Evolutionary conservation across 495 filamentous ascomycete genomes (phyloP), one percentile per base, ranked within the genome.

Genomic region (Neurospora sp.): DNA sequence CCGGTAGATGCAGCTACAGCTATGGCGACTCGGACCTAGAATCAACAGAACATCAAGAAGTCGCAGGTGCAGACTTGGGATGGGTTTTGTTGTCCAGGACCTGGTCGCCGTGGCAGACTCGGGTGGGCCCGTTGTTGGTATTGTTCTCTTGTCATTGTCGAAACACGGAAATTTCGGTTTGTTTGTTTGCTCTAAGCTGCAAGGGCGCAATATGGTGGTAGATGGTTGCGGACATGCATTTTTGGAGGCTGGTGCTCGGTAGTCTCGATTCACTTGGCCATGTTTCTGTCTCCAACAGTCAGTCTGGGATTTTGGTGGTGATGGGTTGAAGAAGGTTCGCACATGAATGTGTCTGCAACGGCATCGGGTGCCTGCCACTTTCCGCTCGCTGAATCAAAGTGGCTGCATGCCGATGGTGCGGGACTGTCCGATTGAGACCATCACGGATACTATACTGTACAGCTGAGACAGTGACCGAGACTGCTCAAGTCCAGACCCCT

Each of bases 91-190:
- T 27, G 2, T 16, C n/a, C n/a, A 22, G 2, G 53, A 16, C 53
- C 10, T 59, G n/a, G 8, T 20, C n/a, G n/a, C 42, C n/a, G n/a
- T 45, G 48, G 20, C 10, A 59, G 48, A 27, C 48, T 59, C 48
- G 48, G 20, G 20, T 59, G 48, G 48, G 20, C 22, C 48, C 20
- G 48, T 59, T 22, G 48, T 65, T 65, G 53, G 27, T 7, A 65
- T 65, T 65, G 53, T 65, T 65, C 53, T 65, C 53, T 65, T 65
- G 27, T 4, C 53, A 65, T 65, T 65, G 27, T 65, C 53, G 7
- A 31, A 61, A 65, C 12, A 59, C 10, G 2, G 48, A 27, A 59
- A 14, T 59, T 27, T 65, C 14, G 27, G 27, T 16, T 31, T 35
- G 27, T 65, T 65, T 35, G 53, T 37, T 37, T 17, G 53, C 53